These are phyloP conservation scores for Aspergillus cavernicola DNA, from an alignment of 495 filamentous ascomycete genomes.

Conservation along the genomic window DNA sequence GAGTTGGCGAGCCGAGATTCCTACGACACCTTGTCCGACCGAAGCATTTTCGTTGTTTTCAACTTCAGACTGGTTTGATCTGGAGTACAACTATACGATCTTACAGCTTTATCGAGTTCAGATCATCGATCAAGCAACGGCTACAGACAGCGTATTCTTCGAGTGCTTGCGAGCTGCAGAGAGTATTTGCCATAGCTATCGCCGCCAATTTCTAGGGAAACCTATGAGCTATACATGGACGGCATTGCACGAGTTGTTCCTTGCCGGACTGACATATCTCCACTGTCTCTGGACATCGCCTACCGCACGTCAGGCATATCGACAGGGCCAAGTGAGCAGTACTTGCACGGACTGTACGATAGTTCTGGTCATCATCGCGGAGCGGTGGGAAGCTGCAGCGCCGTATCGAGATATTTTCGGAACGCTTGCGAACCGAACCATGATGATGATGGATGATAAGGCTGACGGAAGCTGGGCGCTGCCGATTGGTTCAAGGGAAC, in stretches of 20 bases:
- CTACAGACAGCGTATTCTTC: no score
- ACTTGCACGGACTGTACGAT: conserved; percentile 18
- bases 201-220: conserved; percentile 8
- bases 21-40: not conserved
- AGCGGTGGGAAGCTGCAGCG: conserved; percentile 13
- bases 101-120: not conserved
- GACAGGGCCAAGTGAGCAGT: conserved; percentile 2
- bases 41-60: not conserved
- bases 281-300: conserved; percentile 19
- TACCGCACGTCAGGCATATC: not conserved
- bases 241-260: conserved; percentile 13
- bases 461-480: no score
- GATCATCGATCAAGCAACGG: not conserved
- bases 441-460: not conserved
- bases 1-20: not conserved
- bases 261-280: conserved; percentile 17
- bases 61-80: not conserved
- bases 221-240: conserved; percentile 12
- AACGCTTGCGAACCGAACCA: not conserved
- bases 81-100: not conserved
- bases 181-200: conserved; percentile 13
- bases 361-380: conserved; percentile 16
- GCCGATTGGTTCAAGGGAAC: no score
- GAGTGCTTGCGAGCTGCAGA: not conserved
- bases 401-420: conserved; percentile 18